These are phyloP conservation scores for Fusarium algeriense DNA, from an alignment of 2,329 filamentous ascomycete genomes.

Conservation along the genomic window DNA sequence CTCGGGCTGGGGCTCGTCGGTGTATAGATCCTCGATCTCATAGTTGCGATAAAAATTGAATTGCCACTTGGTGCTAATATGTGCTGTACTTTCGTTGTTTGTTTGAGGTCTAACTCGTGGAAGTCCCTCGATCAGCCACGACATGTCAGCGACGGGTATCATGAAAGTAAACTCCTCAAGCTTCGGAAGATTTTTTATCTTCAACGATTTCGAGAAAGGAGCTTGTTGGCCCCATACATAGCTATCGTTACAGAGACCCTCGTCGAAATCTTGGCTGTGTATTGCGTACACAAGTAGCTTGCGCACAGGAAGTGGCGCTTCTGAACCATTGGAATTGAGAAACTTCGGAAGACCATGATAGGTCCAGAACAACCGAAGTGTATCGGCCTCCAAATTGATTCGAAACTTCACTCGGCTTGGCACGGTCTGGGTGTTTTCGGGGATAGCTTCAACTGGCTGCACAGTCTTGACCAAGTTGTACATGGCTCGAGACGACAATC, in stretches of 20 bases:
- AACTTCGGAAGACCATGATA: neutral
- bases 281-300: neutral
- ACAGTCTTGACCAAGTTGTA: neutral
- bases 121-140: neutral
- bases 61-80: neutral
- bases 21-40: accelerated
- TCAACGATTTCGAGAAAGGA: neutral
- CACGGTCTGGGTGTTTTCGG: too few species aligned
- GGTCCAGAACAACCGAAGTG: neutral
- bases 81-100: accelerated
- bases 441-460: neutral
- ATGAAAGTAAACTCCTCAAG: neutral
- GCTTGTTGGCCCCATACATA: too few species aligned
- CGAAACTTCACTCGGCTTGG: neutral
- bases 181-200: accelerated
- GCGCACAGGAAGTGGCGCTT: neutral
- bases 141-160: neutral
- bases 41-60: neutral
- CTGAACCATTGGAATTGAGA: too few species aligned
- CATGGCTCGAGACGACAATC: neutral
- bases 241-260: too few species aligned
- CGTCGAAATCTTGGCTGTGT: too few species aligned
- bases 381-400: neutral
- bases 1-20: too few species aligned
- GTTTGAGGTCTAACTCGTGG: neutral